Conservation (phyloP, 1,284 basidiomycete genomes). For the Ustilago shanxiensis region DNA sequence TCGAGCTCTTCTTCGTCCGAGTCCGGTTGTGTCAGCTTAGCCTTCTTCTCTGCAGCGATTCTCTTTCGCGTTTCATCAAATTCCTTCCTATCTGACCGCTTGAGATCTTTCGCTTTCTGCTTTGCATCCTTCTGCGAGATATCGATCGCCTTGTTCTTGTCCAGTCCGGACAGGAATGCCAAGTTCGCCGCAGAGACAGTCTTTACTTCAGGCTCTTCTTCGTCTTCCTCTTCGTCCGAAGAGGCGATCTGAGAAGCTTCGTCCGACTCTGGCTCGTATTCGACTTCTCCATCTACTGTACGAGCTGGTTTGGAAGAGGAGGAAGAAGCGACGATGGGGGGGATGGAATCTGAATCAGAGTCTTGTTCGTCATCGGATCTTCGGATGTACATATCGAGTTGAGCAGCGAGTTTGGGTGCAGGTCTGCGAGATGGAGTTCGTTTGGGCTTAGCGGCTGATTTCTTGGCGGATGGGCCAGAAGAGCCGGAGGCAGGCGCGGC, state of each 20-base stretch:
- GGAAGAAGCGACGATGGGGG: neutral
- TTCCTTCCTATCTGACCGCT: slow-evolving; percentile 25
- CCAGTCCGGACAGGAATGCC: slow-evolving; percentile 31
- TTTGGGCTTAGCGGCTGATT: neutral
- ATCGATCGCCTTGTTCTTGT: slow-evolving; percentile 33
- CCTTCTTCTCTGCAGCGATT: slow-evolving; percentile 63
- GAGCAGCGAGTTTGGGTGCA: slow-evolving; percentile 22
- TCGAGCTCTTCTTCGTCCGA: slow-evolving; percentile 20
- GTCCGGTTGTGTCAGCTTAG: slow-evolving; percentile 80
- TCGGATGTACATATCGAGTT: slow-evolving; percentile 46
- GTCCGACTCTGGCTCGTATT: slow-evolving; percentile 39
- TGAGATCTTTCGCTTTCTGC: slow-evolving; percentile 39
- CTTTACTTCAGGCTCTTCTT: slow-evolving; percentile 17
- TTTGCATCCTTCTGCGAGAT: slow-evolving; percentile 45
- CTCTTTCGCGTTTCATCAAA: slow-evolving; percentile 35
- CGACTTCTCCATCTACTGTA: neutral
- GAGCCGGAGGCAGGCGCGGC: slow-evolving; percentile 9
- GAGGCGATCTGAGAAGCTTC: slow-evolving; percentile 44
- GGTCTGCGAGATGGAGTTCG: slow-evolving; percentile 3
- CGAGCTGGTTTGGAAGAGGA: neutral
- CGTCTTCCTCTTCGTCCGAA: slow-evolving; percentile 8
- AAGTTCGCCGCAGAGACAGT: slow-evolving; percentile 46
- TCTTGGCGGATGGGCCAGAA: slow-evolving; percentile 1
- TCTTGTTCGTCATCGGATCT: slow-evolving; percentile 33
- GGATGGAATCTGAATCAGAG: slow-evolving; percentile 2